Evolutionary conservation across 129 eudicot genomes (phyloP), one percentile per base, ranked within the genome.

Genomic region (Helichrysum umbraculigerum): DNA sequence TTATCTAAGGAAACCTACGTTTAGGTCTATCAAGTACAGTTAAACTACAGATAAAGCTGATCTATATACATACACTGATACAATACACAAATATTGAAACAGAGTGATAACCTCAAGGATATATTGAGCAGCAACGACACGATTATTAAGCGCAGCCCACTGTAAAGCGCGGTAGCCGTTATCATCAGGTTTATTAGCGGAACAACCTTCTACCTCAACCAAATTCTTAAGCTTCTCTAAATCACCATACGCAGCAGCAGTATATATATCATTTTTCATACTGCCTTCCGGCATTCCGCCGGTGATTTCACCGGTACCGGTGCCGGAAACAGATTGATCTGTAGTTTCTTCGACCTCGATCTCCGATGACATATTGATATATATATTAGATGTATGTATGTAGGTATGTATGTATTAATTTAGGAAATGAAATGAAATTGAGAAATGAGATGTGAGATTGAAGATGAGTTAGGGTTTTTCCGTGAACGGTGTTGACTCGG

Each of bases 131-230:
- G 96, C 99, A 5, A 96, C 96, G 6, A 89, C 85, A 20, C 96
- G 94, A 57, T 95, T 95, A 64, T 95, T 95, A n/a, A 95, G 88
- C 7, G 99, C 97, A 5, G 99, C 97, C 99, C 99, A 95, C 83
- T 95, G 99, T 57, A 95, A 88, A n/a, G 97, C 92, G 59, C 82
- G 90, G 86, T 95, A 95, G 16, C 99, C 97, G 7, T 84, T 84
- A 28, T 83, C 86, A 68, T 95, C 99, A 0, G 95, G 94, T 57
- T 89, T 89, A 20, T 88, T 81, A 28, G 91, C 84, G 6, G 96
- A 91, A 74, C 96, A 91, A 6, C 94, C 96, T 78, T 95, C 97
- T 1, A 72, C 71, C 83, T 92, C 97, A 37, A 91, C 97, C 90
- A 95, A 71, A 58, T 90, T 82, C 83, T 79, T 87, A 42, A 95